Evolutionary conservation across 1,139 yeast genomes (phyloP).

Genomic region (Blastobotrys arbuscula): DNA sequence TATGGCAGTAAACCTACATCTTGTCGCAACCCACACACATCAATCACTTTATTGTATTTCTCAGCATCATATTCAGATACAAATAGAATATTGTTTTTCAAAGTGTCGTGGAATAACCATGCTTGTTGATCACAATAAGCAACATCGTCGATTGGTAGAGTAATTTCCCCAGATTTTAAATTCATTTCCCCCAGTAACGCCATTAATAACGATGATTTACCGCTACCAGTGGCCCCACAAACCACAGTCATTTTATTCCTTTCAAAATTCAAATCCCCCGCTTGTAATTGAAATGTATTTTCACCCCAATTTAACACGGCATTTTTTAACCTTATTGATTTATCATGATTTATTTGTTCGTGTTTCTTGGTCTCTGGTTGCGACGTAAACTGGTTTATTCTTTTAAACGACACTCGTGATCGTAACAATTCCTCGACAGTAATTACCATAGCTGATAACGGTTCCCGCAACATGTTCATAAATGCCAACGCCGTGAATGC

Average conservation of each 20-base stretch:
- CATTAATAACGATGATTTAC: conserved; percentile 83
- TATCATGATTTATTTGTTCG: conserved; percentile 50
- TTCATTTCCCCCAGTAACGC: conserved; percentile 96
- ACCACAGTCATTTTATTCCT: conserved; percentile 66
- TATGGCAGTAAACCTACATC: conserved; percentile 65
- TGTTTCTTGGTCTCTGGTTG: conserved; percentile 79
- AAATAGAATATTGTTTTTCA: conserved; percentile 74
- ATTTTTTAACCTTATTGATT: conserved; percentile 73
- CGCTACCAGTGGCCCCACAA: conserved; percentile 94
- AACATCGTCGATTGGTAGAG: conserved; percentile 56
- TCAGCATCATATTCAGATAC: conserved; percentile 65
- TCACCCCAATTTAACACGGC: conserved; percentile 75
- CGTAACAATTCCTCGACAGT: conserved; percentile 80
- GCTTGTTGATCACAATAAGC: conserved; percentile 96
- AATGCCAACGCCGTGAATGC: conserved; percentile 88
- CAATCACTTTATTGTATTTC: conserved; percentile 71
- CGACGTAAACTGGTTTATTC: conserved; percentile 70
- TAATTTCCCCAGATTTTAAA: conserved; percentile 37
- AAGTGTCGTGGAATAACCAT: conserved; percentile 88
- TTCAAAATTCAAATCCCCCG: conserved; percentile 50
- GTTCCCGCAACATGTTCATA: conserved; percentile 74
- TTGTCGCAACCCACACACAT: conserved; percentile 63
- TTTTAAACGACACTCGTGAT: conserved; percentile 80
- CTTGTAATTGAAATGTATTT: conserved; percentile 41
- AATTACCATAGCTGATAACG: conserved; percentile 81